Evolutionary conservation across 805 yeast species (phyloP), one percentile per base, ranked within the genome.

Genomic region (Tanozyma kutaoensis): DNA sequence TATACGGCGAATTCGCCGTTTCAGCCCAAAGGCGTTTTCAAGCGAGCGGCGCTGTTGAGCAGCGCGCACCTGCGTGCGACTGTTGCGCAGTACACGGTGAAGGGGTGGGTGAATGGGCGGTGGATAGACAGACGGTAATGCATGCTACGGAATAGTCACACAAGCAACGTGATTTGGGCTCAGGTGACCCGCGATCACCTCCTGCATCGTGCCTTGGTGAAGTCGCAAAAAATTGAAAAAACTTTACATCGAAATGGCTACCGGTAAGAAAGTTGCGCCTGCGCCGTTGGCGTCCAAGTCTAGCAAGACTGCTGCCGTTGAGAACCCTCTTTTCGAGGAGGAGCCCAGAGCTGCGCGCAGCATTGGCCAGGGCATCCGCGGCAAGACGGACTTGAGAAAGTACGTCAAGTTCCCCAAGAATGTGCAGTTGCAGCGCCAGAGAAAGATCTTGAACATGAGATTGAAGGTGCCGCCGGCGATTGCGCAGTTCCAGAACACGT

Each of bases 371-470:
- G 68, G 77, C 43, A 52, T 88, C 50, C 97, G 88, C 68, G 94
- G 76, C 85, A 84, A 78, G 73, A 77, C 88, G 69, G 82, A 91
- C 77, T 75, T 91, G 58, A 69, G 93, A 37, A 85, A 97, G 67
- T 86, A 81, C 62, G 97, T 88, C 58, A 91, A 80, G 68, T 91
- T 98, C 98, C 98, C 98, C 58, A 91, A 79, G 67, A 85, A 88
- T 62, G 93, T 88, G 48, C 82, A 94, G 70, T 72, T 91, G 49
- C 98, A 88, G 73, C 86, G 98, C 76, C 97, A 91, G 70, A 91
- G 78, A 79, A 88, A 88, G 76, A 79, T 88, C 62, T 73, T 88
- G 62, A 69, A 76, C 51, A 62, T 86, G 65, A 86, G 98, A 78
- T 75, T 88, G 59, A 88, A 91, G 79, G 98, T 88, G 58, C 98